Evolutionary conservation across 2,329 filamentous ascomycete species (phyloP).

Genomic region (Calonectria pseudoturangicola): DNA sequence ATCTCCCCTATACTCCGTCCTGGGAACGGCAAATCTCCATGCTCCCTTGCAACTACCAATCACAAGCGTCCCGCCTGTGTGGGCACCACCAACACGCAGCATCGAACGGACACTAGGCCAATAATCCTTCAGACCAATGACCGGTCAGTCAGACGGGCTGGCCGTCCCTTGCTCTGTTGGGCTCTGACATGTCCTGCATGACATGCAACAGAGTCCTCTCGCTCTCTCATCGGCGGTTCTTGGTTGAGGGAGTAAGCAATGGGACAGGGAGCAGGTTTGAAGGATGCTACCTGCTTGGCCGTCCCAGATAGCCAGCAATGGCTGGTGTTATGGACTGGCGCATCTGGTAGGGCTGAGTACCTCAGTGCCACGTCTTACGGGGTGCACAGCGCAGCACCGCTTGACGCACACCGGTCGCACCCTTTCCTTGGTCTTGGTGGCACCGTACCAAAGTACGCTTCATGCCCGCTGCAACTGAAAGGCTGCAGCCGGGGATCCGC

Average conservation of each 20-base stretch:
- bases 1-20: background rate
- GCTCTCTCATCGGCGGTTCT: constrained; percentile 18
- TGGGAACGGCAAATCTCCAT: constrained; percentile 17
- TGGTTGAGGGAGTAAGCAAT: constrained; percentile 24
- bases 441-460: constrained; percentile 27
- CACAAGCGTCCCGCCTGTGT: constrained; percentile 29
- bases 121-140: constrained; percentile 30
- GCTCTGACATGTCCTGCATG: constrained; percentile 24
- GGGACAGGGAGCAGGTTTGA: constrained; percentile 21
- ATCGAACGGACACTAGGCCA: constrained; percentile 30
- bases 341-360: constrained; percentile 54
- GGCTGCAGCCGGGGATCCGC: constrained; percentile 19
- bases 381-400: constrained; percentile 36
- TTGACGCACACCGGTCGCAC: constrained; percentile 44
- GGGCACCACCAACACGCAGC: constrained; percentile 24
- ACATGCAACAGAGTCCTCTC: constrained; percentile 22
- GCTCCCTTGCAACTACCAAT: constrained; percentile 17
- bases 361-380: constrained; percentile 51
- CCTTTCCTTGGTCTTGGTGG: constrained; percentile 26
- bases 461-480: constrained; percentile 32
- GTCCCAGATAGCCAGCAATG: constrained; percentile 8
- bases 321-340: constrained; percentile 21
- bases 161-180: constrained; percentile 24
- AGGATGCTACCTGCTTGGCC: constrained; percentile 15
- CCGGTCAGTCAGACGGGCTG: constrained; percentile 36